Conservation (phyloP, 2,329 filamentous ascomycete species). For the Colletotrichum sp. region DNA sequence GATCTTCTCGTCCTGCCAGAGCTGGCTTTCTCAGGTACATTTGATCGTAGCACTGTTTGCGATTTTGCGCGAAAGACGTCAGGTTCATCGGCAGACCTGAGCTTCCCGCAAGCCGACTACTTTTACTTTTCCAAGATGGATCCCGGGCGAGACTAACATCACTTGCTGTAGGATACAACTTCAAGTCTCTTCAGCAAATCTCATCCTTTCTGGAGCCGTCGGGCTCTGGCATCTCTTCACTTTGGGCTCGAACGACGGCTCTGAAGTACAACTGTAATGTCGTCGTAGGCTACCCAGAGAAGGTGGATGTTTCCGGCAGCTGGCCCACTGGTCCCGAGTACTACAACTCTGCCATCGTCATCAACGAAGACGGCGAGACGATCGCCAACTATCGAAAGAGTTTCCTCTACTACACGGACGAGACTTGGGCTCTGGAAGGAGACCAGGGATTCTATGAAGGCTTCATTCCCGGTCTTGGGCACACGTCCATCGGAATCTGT, state of each 20-base stretch:
- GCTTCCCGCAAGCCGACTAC: too few species aligned
- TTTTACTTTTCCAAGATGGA: too few species aligned
- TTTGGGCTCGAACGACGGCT: too few species aligned
- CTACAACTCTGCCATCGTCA: slow-evolving; percentile 59
- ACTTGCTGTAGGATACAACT: too few species aligned
- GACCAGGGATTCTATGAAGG: slow-evolving; percentile 48
- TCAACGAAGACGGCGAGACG: slow-evolving; percentile 64
- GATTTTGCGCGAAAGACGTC: too few species aligned
- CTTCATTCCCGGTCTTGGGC: slow-evolving; percentile 46
- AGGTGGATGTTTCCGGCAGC: slow-evolving; percentile 53
- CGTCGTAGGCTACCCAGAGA: slow-evolving; percentile 77
- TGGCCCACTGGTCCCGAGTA: slow-evolving; percentile 60
- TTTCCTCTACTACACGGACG: slow-evolving; percentile 61
- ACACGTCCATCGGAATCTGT: slow-evolving; percentile 60
- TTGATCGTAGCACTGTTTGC: too few species aligned
- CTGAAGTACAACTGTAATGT: slow-evolving; percentile 75
- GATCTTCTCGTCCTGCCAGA: slow-evolving; percentile 79
- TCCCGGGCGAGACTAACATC: too few species aligned
- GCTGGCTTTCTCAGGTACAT: slow-evolving; percentile 66
- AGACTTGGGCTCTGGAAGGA: slow-evolving; percentile 62
- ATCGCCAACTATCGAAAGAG: slow-evolving; percentile 66
- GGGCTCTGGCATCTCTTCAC: too few species aligned
- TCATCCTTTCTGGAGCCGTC: too few species aligned
- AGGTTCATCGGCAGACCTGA: too few species aligned
- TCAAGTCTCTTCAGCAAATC: too few species aligned